Evolutionary conservation across 2,329 filamentous ascomycete species (phyloP).

Genomic region (Dothistroma pini): DNA sequence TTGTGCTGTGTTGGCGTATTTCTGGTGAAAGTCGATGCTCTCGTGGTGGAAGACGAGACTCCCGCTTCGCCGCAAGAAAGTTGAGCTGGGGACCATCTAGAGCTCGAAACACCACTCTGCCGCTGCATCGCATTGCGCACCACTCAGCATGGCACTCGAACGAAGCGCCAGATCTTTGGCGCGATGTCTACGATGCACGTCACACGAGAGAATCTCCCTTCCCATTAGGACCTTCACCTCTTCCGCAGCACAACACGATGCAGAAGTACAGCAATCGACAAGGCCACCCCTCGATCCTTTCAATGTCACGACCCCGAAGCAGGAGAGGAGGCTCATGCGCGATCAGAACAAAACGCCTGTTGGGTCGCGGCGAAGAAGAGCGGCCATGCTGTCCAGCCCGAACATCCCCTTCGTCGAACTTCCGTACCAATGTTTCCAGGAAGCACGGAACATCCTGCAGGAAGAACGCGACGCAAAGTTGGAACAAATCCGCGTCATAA

Average conservation of each 20-base stretch:
- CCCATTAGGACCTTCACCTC: slow-evolving; percentile 49
- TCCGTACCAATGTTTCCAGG: slow-evolving; percentile 97
- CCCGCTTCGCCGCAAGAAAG: slow-evolving; percentile 9
- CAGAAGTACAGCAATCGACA: slow-evolving; percentile 33
- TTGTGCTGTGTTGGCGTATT: slow-evolving; percentile 19
- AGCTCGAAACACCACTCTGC: slow-evolving; percentile 2
- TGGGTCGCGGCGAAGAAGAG: slow-evolving; percentile 74
- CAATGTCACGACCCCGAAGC: slow-evolving; percentile 22
- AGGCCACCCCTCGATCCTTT: slow-evolving; percentile 17
- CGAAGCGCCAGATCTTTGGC: slow-evolving; percentile 38
- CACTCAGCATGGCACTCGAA: slow-evolving; percentile 26
- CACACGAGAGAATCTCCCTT: slow-evolving; percentile 26
- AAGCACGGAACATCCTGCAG: slow-evolving; percentile 78
- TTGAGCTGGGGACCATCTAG: slow-evolving; percentile 4
- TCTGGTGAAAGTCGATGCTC: slow-evolving; percentile 11
- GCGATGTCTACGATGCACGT: slow-evolving; percentile 27
- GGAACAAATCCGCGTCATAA: slow-evolving; percentile 63
- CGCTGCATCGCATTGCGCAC: background rate
- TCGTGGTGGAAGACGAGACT: slow-evolving; percentile 1
- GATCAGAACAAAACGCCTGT: slow-evolving; percentile 60
- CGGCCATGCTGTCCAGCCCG: slow-evolving; percentile 45
- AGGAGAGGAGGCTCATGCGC: slow-evolving; percentile 64
- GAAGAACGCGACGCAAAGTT: slow-evolving; percentile 81
- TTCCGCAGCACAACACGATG: slow-evolving; percentile 44
- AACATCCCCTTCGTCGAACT: slow-evolving; percentile 84